A percentile compares a stretch with the other conserved stretches of the same genome.
These are phyloP conservation scores for Aegle marmelos DNA, from an alignment of 345 rosid species.

Conservation along the genomic window DNA sequence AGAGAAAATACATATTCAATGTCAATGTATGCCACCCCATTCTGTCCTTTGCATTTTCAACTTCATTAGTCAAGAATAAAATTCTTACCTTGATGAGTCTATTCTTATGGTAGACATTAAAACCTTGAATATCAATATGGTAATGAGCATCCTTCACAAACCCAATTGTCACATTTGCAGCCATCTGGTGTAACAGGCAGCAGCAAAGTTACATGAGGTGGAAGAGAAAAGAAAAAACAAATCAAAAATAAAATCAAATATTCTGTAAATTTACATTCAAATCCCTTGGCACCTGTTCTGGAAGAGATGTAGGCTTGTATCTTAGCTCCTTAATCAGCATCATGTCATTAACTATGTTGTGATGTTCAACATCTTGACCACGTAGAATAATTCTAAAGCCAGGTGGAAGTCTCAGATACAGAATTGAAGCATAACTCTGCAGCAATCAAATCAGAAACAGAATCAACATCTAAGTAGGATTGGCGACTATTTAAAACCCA, in stretches of 20 bases:
- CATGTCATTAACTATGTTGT: slow-evolving; percentile 58
- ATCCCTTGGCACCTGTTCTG: slow-evolving; percentile 23
- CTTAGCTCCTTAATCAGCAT: slow-evolving; percentile 34
- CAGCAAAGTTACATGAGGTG: neutral
- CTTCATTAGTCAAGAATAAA: neutral
- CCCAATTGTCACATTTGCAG: slow-evolving; percentile 54
- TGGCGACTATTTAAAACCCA: neutral
- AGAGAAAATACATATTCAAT: neutral
- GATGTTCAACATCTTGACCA: slow-evolving; percentile 57
- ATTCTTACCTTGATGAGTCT: slow-evolving; percentile 65
- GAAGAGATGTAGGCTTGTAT: slow-evolving; percentile 46
- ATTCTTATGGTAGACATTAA: slow-evolving; percentile 79
- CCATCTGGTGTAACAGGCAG: slow-evolving; percentile 37
- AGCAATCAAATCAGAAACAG: slow-evolving; percentile 2
- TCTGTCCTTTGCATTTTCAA: neutral
- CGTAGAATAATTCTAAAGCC: slow-evolving; percentile 56
- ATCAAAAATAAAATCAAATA: neutral
- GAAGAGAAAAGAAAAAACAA: neutral
- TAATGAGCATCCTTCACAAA: slow-evolving; percentile 75
- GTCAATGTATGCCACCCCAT: neutral
- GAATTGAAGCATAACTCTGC: slow-evolving; percentile 79
- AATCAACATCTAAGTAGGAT: neutral
- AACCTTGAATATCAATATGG: slow-evolving; percentile 78
- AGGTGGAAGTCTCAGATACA: slow-evolving; percentile 60
- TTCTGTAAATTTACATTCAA: slow-evolving; percentile 30